Percentiles rank a stretch among this genome's conserved stretches.
Conservation (phyloP, 441 rosid species). For the Lepidium campestre region DNA sequence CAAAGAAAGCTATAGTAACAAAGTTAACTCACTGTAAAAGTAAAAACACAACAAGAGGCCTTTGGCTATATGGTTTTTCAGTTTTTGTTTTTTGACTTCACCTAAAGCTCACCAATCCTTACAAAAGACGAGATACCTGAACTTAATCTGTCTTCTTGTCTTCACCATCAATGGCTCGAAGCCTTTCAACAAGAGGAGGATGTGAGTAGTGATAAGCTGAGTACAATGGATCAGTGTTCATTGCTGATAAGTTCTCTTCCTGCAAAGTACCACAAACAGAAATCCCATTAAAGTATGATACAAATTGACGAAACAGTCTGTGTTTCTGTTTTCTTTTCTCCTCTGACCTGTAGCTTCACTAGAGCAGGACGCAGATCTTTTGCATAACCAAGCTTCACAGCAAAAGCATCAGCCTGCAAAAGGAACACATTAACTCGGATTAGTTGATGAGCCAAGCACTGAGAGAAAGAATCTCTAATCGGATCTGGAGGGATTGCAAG, state of each 20-base stretch:
- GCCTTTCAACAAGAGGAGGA: constrained; percentile 90
- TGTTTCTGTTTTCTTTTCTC: neutral
- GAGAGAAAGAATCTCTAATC: neutral
- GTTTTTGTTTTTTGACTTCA: neutral
- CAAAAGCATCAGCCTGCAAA: constrained; percentile 92
- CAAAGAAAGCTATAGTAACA: neutral
- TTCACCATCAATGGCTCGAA: constrained; percentile 65
- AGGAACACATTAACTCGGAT: neutral
- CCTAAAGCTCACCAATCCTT: neutral
- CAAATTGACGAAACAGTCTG: neutral
- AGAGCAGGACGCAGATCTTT: constrained; percentile 79
- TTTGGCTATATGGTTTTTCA: neutral
- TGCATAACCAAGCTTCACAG: constrained; percentile 81
- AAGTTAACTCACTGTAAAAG: neutral
- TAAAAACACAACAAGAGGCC: constrained; percentile 8
- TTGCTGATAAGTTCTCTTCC: constrained; percentile 94
- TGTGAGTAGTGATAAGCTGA: constrained; percentile 97
- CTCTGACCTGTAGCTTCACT: constrained; percentile 89
- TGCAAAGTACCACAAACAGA: constrained; percentile 30
- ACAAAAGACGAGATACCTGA: neutral
- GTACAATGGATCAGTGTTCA: constrained; percentile 97
- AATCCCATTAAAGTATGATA: neutral
- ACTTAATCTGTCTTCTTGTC: constrained; percentile 66
- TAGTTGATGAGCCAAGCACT: neutral
- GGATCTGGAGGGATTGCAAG: neutral